Evolutionary conservation across 495 filamentous ascomycete genomes (phyloP).

Genomic region (Xanthoparmelia taractica): DNA sequence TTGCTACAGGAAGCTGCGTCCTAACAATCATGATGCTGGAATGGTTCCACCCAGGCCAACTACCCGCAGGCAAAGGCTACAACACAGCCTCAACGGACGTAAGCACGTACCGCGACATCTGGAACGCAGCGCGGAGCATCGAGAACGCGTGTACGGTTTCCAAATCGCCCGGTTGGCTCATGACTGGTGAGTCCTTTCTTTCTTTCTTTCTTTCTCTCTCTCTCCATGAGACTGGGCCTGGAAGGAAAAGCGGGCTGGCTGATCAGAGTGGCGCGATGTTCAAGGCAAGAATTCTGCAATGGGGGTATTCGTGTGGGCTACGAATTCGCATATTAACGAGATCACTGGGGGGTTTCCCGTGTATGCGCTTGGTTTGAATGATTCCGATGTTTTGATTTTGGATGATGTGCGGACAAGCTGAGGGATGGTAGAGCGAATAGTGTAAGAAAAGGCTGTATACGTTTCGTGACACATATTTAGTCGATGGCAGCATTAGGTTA

Average conservation of each 20-base stretch:
- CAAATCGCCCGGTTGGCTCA: background rate
- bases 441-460: no score
- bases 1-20: conserved; percentile 2
- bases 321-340: conserved; percentile 5
- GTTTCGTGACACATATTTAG: background rate
- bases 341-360: background rate
- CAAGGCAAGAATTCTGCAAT: conserved; percentile 10
- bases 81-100: background rate
- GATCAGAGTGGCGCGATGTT: background rate
- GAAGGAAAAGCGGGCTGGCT: no score
- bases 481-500: background rate
- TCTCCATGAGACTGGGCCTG: no score
- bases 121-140: background rate
- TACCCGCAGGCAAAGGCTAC: background rate
- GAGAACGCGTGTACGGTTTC: conserved; percentile 4
- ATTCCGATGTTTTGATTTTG: background rate
- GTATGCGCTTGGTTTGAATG: background rate
- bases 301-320: conserved; percentile 15
- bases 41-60: conserved; percentile 1
- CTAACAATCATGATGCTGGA: conserved; percentile 12
- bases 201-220: no score
- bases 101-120: conserved; percentile 13
- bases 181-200: background rate
- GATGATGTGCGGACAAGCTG: background rate
- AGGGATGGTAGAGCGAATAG: background rate